A percentile compares a stretch with the other conserved stretches of the same genome.
Conservation (phyloP, 208 protist genomes). For the Novymonas esmeraldas region DNA sequence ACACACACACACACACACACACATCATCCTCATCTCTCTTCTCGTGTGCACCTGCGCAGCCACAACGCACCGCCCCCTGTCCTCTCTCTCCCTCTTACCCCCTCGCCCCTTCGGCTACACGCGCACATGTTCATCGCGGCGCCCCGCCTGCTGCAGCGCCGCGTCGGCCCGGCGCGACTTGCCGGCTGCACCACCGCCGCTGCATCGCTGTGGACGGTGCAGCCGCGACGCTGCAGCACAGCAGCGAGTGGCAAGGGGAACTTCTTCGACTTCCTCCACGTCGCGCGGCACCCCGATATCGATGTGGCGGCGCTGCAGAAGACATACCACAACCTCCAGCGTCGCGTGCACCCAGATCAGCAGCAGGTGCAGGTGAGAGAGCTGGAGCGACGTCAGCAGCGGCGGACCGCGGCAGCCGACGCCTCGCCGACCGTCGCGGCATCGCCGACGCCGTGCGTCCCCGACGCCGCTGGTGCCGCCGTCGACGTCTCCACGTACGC, state of each 20-base stretch:
- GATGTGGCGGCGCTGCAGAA: conserved; percentile 64
- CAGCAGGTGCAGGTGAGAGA: conserved; percentile 44
- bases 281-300: conserved; percentile 52
- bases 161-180: no score
- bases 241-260: conserved; percentile 42
- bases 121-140: no score
- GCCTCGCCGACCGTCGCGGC: not conserved
- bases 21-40: not conserved
- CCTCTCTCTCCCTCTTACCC: not conserved
- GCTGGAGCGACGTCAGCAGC: conserved; percentile 18
- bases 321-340: conserved; percentile 78
- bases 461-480: conserved; percentile 6
- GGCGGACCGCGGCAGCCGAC: conserved; percentile 1
- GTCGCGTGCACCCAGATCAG: conserved; percentile 78
- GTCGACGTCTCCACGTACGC: conserved; percentile 67
- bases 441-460: conserved; percentile 1
- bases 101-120: no score
- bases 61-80: not conserved
- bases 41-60: not conserved
- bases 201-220: conserved; percentile 4
- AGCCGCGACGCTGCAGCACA: conserved; percentile 6
- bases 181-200: no score
- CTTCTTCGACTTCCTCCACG: conserved; percentile 76
- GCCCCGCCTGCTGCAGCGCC: no score
- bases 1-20: not conserved